Evolutionary conservation across 2,329 filamentous ascomycete genomes (phyloP).

Genomic region (Shiraia sp.): DNA sequence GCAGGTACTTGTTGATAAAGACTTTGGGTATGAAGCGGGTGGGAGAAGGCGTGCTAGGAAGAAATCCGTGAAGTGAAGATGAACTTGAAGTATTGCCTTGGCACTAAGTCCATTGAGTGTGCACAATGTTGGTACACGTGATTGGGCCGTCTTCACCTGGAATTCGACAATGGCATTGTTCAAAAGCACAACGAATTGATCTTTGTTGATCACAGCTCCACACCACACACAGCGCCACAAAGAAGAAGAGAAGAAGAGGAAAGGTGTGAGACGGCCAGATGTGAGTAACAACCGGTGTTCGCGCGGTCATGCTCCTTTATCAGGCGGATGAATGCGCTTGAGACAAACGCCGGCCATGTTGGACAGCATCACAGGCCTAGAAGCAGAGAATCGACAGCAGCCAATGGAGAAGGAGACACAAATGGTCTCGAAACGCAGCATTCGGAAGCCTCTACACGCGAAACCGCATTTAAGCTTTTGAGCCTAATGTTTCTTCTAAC

Average conservation of each 20-base stretch:
- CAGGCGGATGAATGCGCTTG: slow-evolving; percentile 31
- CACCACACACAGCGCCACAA: slow-evolving; percentile 18
- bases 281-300: slow-evolving; percentile 17
- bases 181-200: slow-evolving; percentile 20
- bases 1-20: slow-evolving; percentile 1
- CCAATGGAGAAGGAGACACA: slow-evolving; percentile 37
- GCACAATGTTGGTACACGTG: slow-evolving; percentile 17
- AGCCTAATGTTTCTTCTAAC: slow-evolving; percentile 35
- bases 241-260: slow-evolving; percentile 21
- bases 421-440: slow-evolving; percentile 38
- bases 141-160: slow-evolving; percentile 27
- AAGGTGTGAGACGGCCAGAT: slow-evolving; percentile 13
- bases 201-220: slow-evolving; percentile 18
- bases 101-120: slow-evolving; percentile 10
- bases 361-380: slow-evolving; percentile 21
- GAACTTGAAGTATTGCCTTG: slow-evolving; percentile 15
- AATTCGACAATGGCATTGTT: slow-evolving; percentile 34
- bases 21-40: background rate
- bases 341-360: slow-evolving; percentile 33
- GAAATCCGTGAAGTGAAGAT: slow-evolving; percentile 6
- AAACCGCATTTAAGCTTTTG: slow-evolving; percentile 37
- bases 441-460: slow-evolving; percentile 28
- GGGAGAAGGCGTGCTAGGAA: slow-evolving; percentile 3
- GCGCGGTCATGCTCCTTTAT: slow-evolving; percentile 35
- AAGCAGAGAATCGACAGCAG: slow-evolving; percentile 30